phyloP scores from a whole-genome alignment of 768 basidiomycete species.

The Leccinum boreale region DNA sequence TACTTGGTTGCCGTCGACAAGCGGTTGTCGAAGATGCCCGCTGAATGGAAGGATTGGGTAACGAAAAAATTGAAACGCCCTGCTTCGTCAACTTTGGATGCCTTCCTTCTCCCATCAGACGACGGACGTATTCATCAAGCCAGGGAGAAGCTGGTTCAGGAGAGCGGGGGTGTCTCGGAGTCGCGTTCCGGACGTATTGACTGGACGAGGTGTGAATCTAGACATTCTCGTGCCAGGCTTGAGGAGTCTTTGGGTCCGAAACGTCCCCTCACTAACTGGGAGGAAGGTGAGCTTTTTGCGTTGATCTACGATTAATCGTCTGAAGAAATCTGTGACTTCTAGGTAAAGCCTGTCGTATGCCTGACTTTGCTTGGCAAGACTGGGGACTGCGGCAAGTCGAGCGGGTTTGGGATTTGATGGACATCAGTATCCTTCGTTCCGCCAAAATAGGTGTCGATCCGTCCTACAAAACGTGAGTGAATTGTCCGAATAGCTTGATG shows the following conservation, averaged over 20 bases:
- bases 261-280: conserved; percentile 89
- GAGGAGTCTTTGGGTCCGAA: conserved; percentile 81
- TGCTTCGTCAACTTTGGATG: conserved; percentile 86
- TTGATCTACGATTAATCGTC: neutral
- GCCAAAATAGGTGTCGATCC: conserved; percentile 81
- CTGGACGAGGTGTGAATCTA: conserved; percentile 90
- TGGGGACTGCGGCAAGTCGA: conserved; percentile 94
- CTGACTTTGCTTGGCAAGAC: conserved; percentile 90
- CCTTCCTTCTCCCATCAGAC: conserved; percentile 87
- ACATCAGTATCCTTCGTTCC: conserved; percentile 81
- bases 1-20: conserved; percentile 81
- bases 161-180: conserved; percentile 55
- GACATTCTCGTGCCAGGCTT: conserved; percentile 82
- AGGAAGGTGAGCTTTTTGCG: conserved; percentile 60
- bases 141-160: conserved; percentile 76
- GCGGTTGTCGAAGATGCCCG: conserved; percentile 55
- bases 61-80: conserved; percentile 67
- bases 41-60: conserved; percentile 64
- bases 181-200: conserved; percentile 74
- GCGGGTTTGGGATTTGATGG: conserved; percentile 93
- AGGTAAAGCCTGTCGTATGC: conserved; percentile 83
- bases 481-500: neutral
- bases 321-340: conserved; percentile 2
- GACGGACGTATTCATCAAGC: conserved; percentile 91
- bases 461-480: conserved; percentile 79